Evolutionary conservation across 768 basidiomycete genomes (phyloP).

Genomic region (Pulveroboletus ravenelii): DNA sequence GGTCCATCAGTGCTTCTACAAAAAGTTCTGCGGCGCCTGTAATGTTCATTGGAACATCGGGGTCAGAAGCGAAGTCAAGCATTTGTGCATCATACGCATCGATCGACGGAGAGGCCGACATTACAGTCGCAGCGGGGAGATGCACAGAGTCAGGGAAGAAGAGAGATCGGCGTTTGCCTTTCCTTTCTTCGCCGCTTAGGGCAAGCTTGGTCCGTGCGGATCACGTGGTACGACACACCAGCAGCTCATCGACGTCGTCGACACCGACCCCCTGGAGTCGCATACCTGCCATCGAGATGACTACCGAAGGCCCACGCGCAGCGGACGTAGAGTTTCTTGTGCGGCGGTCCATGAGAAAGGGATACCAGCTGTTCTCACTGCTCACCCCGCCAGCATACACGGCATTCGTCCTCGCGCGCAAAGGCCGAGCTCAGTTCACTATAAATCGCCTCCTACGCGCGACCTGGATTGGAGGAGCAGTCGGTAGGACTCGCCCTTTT

Average conservation of each 20-base stretch:
- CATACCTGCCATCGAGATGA: constrained; percentile 13
- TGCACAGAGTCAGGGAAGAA: constrained; percentile 14
- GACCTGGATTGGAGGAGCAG: constrained; percentile 66
- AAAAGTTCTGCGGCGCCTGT: constrained; percentile 42
- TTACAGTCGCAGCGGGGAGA: constrained; percentile 13
- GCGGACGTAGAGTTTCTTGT: constrained; percentile 65
- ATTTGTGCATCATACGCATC: constrained; percentile 61
- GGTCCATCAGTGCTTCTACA: constrained; percentile 56
- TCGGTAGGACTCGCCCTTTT: constrained; percentile 32
- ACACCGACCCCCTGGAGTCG: not conserved
- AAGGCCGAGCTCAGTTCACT: constrained; percentile 50
- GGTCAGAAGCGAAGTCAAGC: constrained; percentile 53
- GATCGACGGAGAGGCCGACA: constrained; percentile 31
- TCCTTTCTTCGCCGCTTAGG: constrained; percentile 17
- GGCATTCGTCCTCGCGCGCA: constrained; percentile 47
- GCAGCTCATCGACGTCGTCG: not conserved
- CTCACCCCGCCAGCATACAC: constrained; percentile 59
- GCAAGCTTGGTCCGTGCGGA: constrained; percentile 30
- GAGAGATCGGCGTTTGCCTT: constrained; percentile 15
- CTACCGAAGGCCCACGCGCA: constrained; percentile 27
- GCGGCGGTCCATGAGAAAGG: constrained; percentile 58
- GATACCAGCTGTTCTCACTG: constrained; percentile 64
- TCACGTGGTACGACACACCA: constrained; percentile 19
- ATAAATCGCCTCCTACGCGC: constrained; percentile 63
- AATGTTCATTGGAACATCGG: constrained; percentile 57